phyloP scores from a whole-genome alignment of 495 filamentous ascomycete genomes.

The Lophiostoma macrostomum region DNA sequence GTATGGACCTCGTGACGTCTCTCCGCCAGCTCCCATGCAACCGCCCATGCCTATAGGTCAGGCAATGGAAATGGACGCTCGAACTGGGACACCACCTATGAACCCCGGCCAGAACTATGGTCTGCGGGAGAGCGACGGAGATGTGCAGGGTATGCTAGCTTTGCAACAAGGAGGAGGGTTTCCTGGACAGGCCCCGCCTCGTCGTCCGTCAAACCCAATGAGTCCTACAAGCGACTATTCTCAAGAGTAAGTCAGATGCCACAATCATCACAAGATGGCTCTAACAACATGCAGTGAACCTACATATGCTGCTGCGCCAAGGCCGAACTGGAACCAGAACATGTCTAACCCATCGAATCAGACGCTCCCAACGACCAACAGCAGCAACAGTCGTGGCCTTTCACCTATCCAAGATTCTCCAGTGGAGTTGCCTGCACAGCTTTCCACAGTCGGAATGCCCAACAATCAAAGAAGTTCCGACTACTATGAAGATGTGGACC shows the following conservation, averaged over 20 bases:
- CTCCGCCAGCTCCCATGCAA: conserved; percentile 24
- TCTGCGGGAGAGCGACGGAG: conserved; percentile 63
- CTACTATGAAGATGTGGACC: conserved; percentile 95
- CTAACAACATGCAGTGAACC: conserved; percentile 22
- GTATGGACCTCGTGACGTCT: conserved; percentile 27
- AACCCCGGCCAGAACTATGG: conserved; percentile 33
- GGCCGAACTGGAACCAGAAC: conserved; percentile 46
- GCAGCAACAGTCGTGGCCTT: conserved; percentile 27
- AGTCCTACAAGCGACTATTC: conserved; percentile 67
- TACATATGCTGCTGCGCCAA: conserved; percentile 52
- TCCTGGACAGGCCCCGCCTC: conserved; percentile 39
- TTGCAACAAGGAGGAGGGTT: conserved; percentile 58
- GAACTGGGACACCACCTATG: conserved; percentile 52
- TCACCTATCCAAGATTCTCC: conserved; percentile 39
- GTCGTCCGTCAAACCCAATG: conserved; percentile 42
- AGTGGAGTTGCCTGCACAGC: conserved; percentile 43
- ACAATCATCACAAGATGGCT: neutral
- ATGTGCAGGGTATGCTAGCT: conserved; percentile 65
- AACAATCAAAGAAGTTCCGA: conserved; percentile 47
- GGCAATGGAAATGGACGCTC: conserved; percentile 79
- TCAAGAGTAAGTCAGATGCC: conserved; percentile 62
- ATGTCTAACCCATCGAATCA: conserved; percentile 28
- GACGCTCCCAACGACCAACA: conserved; percentile 20
- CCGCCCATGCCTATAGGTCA: conserved; percentile 54
- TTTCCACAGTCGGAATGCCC: conserved; percentile 35